Base-by-base conservation (phyloP, 2,329 filamentous ascomycete genomes). In the Claviceps paspali region DNA sequence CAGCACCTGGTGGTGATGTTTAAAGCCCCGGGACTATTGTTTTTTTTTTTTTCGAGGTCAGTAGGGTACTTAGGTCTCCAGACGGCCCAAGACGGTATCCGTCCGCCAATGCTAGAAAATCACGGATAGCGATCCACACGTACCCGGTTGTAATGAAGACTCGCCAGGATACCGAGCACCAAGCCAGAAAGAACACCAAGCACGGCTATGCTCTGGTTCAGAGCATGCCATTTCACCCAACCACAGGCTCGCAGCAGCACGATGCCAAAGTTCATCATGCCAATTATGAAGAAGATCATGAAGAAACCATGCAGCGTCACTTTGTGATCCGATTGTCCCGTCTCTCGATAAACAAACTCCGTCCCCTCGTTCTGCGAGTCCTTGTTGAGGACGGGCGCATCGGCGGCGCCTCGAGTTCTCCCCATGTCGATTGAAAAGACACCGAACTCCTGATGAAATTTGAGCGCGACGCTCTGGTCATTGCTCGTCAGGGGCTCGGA, bases 261-360 rank as follows among this genome's bases (percentile, higher is more conserved):
- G 10, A 70, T 59, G 1, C 74, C 75, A 8, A 70, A 43, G 1
- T 74, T 74, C 49, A 75, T 66, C 33, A 77, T 45, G 12, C 67
- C 61, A 3, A 75, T 56, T 40, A 77, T 68, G 10, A 60, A 60
- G 9, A 72, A 50, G 28, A 73, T 56, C 75, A 79, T 79, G 32
- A 72, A 49, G 3, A 63, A 50, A 6, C 59, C 63, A 34, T 74
- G 65, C 4, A 60, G 52, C 4, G 61, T 58, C 1, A 63, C 59
- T 43, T 52, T 58, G 44, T 49, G 53, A 37, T 69, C 63, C 2
- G 43, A 43, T 30, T 48, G 48, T 39, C 59, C 55, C 6, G 46
- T 50, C 9, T 46, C 45, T 34, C 48, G 47, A 17, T 47, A 54
- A 29, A 55, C 44, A 31, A 59, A 52, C 35, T 42, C 48, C 17